These are phyloP conservation scores for Candida anglica DNA, from an alignment of 805 yeast genomes.

Conservation along the genomic window DNA sequence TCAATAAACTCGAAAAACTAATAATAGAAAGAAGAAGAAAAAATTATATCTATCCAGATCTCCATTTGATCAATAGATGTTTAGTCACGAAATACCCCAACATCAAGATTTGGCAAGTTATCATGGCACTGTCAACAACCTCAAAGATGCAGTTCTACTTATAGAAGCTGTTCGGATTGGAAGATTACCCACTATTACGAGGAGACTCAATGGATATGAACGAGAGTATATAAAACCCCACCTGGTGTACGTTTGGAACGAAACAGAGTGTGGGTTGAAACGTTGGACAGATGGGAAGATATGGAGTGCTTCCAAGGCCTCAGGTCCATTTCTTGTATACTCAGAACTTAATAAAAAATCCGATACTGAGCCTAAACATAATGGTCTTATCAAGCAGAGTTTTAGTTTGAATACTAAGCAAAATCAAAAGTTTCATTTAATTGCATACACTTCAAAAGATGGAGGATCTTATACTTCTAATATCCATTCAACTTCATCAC, in stretches of 20 bases:
- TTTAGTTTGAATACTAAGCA: constrained; percentile 53
- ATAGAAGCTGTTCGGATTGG: constrained; percentile 62
- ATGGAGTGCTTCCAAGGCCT: constrained; percentile 72
- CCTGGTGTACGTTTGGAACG: constrained; percentile 69
- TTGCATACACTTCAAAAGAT: constrained; percentile 40
- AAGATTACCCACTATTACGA: constrained; percentile 52
- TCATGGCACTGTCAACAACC: constrained; percentile 51
- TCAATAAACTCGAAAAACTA: too few species aligned
- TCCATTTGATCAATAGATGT: too few species aligned
- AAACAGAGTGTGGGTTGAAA: constrained; percentile 63
- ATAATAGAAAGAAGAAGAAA: too few species aligned
- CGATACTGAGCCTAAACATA: constrained; percentile 22
- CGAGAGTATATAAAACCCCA: constrained; percentile 53
- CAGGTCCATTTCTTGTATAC: constrained; percentile 46
- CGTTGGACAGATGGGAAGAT: constrained; percentile 77
- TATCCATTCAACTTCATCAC: not conserved
- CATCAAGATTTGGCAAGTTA: too few species aligned
- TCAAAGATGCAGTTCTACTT: constrained; percentile 59
- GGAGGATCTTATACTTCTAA: constrained; percentile 6
- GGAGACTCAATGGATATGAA: constrained; percentile 56
- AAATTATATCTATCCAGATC: too few species aligned
- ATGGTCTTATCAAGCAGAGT: constrained; percentile 64
- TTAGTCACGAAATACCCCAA: too few species aligned
- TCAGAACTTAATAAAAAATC: constrained; percentile 49
- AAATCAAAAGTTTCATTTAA: constrained; percentile 55